phyloP scores from a whole-genome alignment of 2,329 filamentous ascomycete genomes.

The Mycosphaerella arachidis region DNA sequence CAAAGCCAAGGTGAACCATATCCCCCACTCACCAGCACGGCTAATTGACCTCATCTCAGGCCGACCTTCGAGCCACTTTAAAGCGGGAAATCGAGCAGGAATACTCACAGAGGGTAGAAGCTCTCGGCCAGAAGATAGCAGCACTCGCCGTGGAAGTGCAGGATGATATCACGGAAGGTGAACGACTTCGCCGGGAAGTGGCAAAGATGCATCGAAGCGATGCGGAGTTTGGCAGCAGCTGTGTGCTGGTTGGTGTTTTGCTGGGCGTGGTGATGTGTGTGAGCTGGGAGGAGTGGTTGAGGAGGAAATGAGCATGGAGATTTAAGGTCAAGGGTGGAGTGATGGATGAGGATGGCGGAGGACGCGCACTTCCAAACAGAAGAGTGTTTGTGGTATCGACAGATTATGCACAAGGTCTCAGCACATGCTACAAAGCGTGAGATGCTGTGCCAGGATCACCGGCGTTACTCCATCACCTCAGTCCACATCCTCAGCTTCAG shows the following conservation, averaged over 20 bases:
- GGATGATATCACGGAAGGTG: neutral
- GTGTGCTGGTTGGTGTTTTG: neutral
- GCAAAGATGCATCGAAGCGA: neutral
- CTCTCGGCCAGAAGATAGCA: neutral
- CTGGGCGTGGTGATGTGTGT: neutral
- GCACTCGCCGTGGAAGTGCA: neutral
- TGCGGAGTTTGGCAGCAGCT: neutral
- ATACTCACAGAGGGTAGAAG: neutral
- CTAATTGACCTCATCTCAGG: neutral
- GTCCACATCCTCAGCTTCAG: no score
- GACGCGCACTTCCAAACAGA: no score
- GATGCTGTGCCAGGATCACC: no score
- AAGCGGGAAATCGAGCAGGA: neutral
- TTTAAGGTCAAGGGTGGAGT: no score
- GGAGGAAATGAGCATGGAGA: neutral
- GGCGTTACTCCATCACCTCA: no score
- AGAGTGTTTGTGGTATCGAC: no score
- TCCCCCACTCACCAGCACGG: neutral
- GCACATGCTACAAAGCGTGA: no score
- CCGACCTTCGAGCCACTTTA: neutral
- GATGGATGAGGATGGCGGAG: no score
- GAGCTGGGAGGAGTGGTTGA: neutral
- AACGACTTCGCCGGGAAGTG: neutral
- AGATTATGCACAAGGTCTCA: no score
- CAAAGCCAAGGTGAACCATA: neutral